Conservation (phyloP, 306 rosid species). For the Cicer chorassanicum region DNA sequence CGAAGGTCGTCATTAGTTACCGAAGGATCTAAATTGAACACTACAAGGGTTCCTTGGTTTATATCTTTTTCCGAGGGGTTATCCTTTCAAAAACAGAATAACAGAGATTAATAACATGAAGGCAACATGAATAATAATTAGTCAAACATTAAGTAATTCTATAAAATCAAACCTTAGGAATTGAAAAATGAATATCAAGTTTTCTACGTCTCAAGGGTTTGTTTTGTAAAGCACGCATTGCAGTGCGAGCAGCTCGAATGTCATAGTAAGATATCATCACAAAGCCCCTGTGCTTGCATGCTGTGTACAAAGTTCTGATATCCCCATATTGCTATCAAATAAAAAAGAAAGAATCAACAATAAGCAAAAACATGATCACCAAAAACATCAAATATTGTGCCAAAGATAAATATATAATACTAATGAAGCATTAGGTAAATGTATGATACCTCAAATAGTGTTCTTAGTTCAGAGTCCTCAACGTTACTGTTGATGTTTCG, state of each 20-base stretch:
- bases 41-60: conserved; percentile 97
- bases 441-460: conserved; percentile 79
- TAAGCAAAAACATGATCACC: conserved; percentile 9
- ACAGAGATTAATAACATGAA: conserved; percentile 37
- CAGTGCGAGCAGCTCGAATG: conserved; percentile 93
- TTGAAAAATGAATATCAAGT: conserved; percentile 97
- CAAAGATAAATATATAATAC: conserved; percentile 25
- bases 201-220: conserved; percentile 91
- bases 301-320: conserved; percentile 90
- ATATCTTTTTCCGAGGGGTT: conserved; percentile 94
- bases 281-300: conserved; percentile 96
- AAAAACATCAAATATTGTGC: conserved; percentile 14
- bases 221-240: conserved; percentile 90
- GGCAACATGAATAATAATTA: conserved; percentile 14
- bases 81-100: conserved; percentile 64
- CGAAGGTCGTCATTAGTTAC: conserved; percentile 94
- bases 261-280: conserved; percentile 98
- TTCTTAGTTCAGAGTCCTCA: conserved; percentile 76
- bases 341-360: conserved; percentile 33
- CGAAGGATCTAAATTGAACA: conserved; percentile 91
- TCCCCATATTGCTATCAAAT: conserved; percentile 86
- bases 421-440: conserved; percentile 11
- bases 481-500: conserved; percentile 91
- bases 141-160: conserved; percentile 15
- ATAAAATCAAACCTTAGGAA: conserved; percentile 77